These are phyloP conservation scores for Dictyostelium purpureum DNA, from an alignment of 78 protist species.

Conservation along the genomic window DNA sequence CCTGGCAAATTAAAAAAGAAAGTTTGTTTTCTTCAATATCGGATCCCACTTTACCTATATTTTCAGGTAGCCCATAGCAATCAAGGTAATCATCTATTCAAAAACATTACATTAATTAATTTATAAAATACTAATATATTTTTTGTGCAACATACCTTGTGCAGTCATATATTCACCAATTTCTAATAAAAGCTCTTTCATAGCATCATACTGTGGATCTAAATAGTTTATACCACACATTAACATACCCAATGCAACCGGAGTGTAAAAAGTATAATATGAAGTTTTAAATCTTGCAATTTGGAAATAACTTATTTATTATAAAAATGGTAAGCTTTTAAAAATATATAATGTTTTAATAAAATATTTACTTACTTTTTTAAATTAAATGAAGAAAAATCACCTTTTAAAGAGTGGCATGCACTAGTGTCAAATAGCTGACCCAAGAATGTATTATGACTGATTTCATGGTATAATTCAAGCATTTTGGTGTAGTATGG, in stretches of 20 bases:
- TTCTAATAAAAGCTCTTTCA: not conserved
- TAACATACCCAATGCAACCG: not conserved
- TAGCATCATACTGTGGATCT: not conserved
- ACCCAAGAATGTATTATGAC: not conserved
- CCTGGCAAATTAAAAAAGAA: not conserved
- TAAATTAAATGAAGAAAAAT: no score
- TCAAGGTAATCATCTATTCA: conserved; percentile 16
- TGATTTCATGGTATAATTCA: not conserved
- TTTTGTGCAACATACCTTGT: no score
- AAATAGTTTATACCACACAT: not conserved
- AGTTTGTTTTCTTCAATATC: conserved; percentile 8
- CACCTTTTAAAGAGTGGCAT: not conserved
- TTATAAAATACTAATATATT: no score
- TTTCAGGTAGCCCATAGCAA: not conserved
- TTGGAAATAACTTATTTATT: not conserved
- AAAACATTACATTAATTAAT: no score
- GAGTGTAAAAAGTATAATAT: not conserved
- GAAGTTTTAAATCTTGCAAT: not conserved
- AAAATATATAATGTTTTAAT: no score
- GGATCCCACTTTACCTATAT: not conserved
- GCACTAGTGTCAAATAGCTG: not conserved
- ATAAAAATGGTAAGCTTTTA: no score
- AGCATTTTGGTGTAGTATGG: not conserved
- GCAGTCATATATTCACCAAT: not conserved
- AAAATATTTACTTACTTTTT: no score